Evolutionary conservation across 768 basidiomycete genomes (phyloP).

Genomic region (Leccinum variicolor): DNA sequence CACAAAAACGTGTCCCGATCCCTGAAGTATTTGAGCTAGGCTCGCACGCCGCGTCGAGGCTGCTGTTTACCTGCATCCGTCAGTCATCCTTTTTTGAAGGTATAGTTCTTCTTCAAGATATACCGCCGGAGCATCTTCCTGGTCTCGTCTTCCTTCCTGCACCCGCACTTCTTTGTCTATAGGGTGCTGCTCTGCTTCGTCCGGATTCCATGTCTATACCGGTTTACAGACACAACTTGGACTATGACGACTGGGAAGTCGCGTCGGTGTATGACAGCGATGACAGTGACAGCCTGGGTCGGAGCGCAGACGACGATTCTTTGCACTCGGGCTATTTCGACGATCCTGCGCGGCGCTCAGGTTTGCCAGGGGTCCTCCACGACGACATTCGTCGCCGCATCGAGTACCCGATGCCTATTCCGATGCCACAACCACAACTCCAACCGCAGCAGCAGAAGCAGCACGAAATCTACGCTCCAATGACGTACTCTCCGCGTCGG

Average conservation of each 20-base stretch:
- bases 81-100: background rate
- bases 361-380: constrained; percentile 1
- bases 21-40: constrained; percentile 25
- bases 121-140: background rate
- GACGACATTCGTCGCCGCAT: constrained; percentile 4
- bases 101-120: background rate
- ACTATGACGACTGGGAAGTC: constrained; percentile 27
- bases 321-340: constrained; percentile 4
- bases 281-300: constrained; percentile 24
- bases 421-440: constrained; percentile 5
- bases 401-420: constrained; percentile 12
- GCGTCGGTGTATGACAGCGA: constrained; percentile 29
- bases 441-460: constrained; percentile 2
- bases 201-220: constrained; percentile 22
- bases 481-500: background rate
- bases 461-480: constrained; percentile 8
- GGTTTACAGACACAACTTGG: constrained; percentile 23
- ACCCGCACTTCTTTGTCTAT: background rate
- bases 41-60: constrained; percentile 1
- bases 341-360: constrained; percentile 5
- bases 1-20: constrained; percentile 22
- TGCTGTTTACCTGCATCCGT: background rate
- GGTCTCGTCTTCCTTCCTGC: background rate
- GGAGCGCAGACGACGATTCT: constrained; percentile 19
- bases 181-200: background rate